These are phyloP conservation scores for Nakazawaea ishiwadae DNA, from an alignment of 805 yeast genomes.

Conservation along the genomic window DNA sequence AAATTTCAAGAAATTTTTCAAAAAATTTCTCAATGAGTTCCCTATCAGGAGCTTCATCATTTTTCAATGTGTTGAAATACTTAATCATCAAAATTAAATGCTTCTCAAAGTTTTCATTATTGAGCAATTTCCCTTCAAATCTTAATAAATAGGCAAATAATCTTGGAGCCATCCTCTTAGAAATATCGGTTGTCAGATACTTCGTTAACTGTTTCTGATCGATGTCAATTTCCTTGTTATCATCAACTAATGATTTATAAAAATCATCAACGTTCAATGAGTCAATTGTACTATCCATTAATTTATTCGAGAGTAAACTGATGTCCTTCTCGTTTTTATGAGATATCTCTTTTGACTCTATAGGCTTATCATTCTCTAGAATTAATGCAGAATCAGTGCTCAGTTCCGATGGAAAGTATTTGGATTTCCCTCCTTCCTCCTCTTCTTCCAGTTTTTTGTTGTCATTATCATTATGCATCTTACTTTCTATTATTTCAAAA, in stretches of 20 bases:
- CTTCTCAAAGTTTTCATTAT: not conserved
- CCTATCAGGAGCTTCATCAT: not conserved
- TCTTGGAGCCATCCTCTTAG: not conserved
- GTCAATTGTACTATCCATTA: not conserved
- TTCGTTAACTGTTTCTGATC: not conserved
- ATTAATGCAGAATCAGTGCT: conserved; percentile 1
- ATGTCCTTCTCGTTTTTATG: not conserved
- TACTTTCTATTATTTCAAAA: conserved; percentile 15
- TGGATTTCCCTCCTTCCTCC: not conserved
- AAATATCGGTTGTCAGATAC: not conserved
- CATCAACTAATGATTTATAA: not conserved
- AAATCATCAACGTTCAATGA: not conserved
- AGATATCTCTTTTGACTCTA: not conserved
- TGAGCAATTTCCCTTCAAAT: not conserved
- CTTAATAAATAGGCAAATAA: not conserved
- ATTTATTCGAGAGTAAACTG: not conserved
- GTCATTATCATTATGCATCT: conserved; percentile 1
- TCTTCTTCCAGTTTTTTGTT: not conserved
- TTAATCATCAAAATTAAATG: not conserved
- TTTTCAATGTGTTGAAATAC: not conserved
- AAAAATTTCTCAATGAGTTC: not conserved
- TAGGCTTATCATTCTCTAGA: not conserved
- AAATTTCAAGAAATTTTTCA: not conserved
- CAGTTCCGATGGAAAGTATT: not conserved
- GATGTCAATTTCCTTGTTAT: not conserved